Evolutionary conservation across 2,329 filamentous ascomycete species (phyloP).

Genomic region (Tricladium varicosporioides): DNA sequence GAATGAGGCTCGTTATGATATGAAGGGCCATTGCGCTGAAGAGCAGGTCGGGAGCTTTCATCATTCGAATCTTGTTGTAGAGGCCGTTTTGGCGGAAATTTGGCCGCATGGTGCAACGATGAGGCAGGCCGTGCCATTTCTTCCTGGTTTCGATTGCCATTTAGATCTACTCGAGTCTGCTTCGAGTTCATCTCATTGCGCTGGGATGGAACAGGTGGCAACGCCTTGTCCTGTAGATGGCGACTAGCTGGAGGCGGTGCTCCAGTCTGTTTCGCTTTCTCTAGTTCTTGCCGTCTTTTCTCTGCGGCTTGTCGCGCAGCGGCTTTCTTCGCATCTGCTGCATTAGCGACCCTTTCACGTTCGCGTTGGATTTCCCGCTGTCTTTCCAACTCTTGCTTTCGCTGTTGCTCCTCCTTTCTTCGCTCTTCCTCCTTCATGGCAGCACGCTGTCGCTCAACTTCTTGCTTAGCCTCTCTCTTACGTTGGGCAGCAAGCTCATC

Average conservation of each 20-base stretch:
- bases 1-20: slow-evolving; percentile 61
- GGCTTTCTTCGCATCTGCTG: slow-evolving; percentile 63
- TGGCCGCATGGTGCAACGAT: slow-evolving; percentile 60
- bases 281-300: slow-evolving; percentile 49
- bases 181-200: slow-evolving; percentile 27
- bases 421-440: slow-evolving; percentile 64
- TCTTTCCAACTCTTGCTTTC: slow-evolving; percentile 57
- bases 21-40: slow-evolving; percentile 56
- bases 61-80: slow-evolving; percentile 64
- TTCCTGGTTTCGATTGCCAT: slow-evolving; percentile 51
- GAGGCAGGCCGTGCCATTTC: slow-evolving; percentile 60
- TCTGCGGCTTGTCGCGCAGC: slow-evolving; percentile 58
- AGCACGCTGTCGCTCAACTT: slow-evolving; percentile 74
- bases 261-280: slow-evolving; percentile 63
- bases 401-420: slow-evolving; percentile 57
- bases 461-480: slow-evolving; percentile 77
- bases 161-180: slow-evolving; percentile 55
- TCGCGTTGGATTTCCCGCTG: slow-evolving; percentile 43
- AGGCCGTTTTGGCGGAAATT: slow-evolving; percentile 72
- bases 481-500: slow-evolving; percentile 78
- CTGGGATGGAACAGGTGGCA: slow-evolving; percentile 30
- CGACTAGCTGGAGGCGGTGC: slow-evolving; percentile 56
- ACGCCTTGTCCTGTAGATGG: slow-evolving; percentile 28
- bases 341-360: slow-evolving; percentile 34
- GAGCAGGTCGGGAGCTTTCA: slow-evolving; percentile 39